A percentile compares a stretch with the other conserved stretches of the same genome.
Evolutionary conservation across 2,329 filamentous ascomycete species (phyloP).

Genomic region (Aspergillus proliferans): DNA sequence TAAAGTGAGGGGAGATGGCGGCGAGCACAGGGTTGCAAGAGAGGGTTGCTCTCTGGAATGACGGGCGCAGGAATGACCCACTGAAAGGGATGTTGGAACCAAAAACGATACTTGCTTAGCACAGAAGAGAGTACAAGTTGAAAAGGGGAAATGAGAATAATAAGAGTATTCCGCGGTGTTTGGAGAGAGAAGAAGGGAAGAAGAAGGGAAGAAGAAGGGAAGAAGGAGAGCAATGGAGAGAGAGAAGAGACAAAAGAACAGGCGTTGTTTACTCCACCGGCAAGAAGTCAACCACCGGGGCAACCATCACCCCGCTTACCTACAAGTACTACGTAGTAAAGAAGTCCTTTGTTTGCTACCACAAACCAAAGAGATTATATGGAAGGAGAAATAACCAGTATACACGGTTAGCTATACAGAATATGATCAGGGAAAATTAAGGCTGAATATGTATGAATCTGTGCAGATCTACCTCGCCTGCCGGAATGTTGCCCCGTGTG

Average conservation of each 20-base stretch:
- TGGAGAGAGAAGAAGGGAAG: background rate
- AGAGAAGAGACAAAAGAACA: slow-evolving; percentile 1
- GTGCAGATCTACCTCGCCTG: too few relatives aligned
- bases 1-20: background rate
- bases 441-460: too few relatives aligned
- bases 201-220: slow-evolving; percentile 1
- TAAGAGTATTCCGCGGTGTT: background rate
- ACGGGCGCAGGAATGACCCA: slow-evolving; percentile 17
- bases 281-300: slow-evolving; percentile 7
- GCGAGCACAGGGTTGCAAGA: background rate
- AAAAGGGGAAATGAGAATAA: background rate
- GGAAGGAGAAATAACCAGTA: background rate
- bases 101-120: background rate
- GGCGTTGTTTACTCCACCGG: slow-evolving; percentile 13
- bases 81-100: slow-evolving; percentile 13
- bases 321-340: background rate
- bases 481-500: too few relatives aligned
- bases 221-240: background rate
- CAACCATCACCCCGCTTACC: slow-evolving; percentile 7
- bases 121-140: background rate
- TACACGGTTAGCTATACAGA: too few relatives aligned
- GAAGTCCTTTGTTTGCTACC: background rate
- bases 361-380: background rate
- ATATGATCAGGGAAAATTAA: too few relatives aligned
- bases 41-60: slow-evolving; percentile 29